Percentiles rank a stretch among this genome's conserved stretches.
Evolutionary conservation across 1,284 basidiomycete species (phyloP).

Genomic region (Austroboletus novae-zelandiae): DNA sequence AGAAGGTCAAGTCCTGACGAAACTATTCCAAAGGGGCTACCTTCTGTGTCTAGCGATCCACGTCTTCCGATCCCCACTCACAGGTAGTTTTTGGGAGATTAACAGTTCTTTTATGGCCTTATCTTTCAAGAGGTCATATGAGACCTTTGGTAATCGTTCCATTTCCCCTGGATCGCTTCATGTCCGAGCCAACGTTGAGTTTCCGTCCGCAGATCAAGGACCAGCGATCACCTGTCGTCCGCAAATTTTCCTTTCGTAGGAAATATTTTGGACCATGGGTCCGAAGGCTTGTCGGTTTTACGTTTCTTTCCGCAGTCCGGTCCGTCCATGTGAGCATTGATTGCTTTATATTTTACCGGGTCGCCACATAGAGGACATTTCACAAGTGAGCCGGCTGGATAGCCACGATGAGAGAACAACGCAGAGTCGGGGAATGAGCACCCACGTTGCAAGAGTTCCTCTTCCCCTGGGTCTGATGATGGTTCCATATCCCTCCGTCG

Average conservation of each 20-base stretch:
- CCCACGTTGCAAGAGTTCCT: conserved; percentile 24
- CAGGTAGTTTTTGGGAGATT: conserved; percentile 46
- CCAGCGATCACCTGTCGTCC: conserved; percentile 32
- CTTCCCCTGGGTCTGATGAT: conserved; percentile 28
- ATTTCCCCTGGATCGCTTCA: conserved; percentile 34
- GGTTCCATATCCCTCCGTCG: conserved; percentile 11
- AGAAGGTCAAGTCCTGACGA: not conserved
- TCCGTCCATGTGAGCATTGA: conserved; percentile 58
- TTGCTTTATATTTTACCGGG: conserved; percentile 40
- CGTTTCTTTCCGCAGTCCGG: conserved; percentile 42
- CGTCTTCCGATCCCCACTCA: conserved; percentile 49
- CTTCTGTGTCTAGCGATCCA: conserved; percentile 59
- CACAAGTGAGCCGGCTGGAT: conserved; percentile 37
- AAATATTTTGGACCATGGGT: conserved; percentile 7
- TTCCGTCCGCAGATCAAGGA: conserved; percentile 2
- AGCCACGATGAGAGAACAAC: conserved; percentile 2
- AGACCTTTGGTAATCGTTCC: conserved; percentile 59
- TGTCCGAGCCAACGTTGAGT: conserved; percentile 19
- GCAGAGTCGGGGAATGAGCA: not conserved
- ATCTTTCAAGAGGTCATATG: conserved; percentile 64
- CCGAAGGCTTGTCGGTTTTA: conserved; percentile 13
- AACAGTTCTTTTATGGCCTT: conserved; percentile 61
- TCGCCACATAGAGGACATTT: conserved; percentile 57
- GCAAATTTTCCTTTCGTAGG: conserved; percentile 44
- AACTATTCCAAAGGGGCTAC: conserved; percentile 35